Conservation (phyloP, 805 yeast genomes). For the Lipomyces starkeyi region DNA sequence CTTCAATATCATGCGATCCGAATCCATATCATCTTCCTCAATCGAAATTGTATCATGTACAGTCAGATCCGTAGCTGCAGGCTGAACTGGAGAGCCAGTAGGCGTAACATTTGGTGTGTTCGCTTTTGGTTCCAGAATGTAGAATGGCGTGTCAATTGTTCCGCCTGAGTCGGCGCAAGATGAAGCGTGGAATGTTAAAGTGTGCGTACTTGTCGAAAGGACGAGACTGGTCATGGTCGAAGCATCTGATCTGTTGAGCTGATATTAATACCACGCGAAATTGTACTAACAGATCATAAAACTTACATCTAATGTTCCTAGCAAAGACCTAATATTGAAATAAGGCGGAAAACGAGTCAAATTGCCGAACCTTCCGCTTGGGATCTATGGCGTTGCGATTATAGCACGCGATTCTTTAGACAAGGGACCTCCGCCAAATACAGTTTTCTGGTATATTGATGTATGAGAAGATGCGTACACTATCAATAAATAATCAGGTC, state of each 20-base stretch:
- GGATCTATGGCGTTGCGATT: neutral
- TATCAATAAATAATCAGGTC: neutral
- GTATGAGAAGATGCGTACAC: too few relatives aligned
- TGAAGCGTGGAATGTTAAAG: constrained; percentile 24
- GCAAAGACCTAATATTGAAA: neutral
- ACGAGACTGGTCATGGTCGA: constrained; percentile 13
- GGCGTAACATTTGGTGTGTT: neutral
- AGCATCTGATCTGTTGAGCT: neutral
- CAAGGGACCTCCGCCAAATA: neutral
- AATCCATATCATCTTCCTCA: constrained; percentile 21
- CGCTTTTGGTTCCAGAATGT: constrained; percentile 12
- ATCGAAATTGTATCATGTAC: constrained; percentile 32
- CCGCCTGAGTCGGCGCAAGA: constrained; percentile 24
- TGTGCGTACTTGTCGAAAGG: constrained; percentile 29
- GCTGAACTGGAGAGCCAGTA: neutral
- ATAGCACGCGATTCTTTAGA: neutral
- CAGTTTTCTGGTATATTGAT: neutral
- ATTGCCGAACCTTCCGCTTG: neutral
- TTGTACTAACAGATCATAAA: neutral
- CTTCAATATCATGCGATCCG: constrained; percentile 21
- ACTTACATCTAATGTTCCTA: neutral
- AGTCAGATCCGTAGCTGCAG: constrained; percentile 24
- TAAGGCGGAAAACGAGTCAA: neutral
- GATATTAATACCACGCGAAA: neutral
- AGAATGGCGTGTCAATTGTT: constrained; percentile 23